A percentile compares a stretch with the other conserved stretches of the same genome.
phyloP scores from a whole-genome alignment of 2,329 filamentous ascomycete genomes.

The Colletotrichum graminicola region DNA sequence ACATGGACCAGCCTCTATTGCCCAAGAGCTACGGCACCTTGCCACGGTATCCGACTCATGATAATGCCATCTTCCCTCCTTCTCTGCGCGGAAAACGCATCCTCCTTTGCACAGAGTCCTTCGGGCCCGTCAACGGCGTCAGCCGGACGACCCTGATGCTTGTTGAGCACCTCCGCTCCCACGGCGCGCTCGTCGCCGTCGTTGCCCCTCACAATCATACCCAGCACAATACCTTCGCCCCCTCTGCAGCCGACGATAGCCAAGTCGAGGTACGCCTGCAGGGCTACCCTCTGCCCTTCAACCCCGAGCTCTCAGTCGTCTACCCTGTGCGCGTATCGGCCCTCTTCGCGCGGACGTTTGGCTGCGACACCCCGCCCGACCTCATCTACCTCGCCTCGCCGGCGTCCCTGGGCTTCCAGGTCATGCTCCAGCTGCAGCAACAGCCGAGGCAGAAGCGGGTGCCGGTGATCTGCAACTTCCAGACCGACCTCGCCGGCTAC shows the following conservation, averaged over 20 bases:
- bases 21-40: constrained; percentile 22
- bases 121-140: constrained; percentile 80
- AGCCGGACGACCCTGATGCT: constrained; percentile 78
- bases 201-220: constrained; percentile 73
- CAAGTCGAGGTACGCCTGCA: constrained; percentile 68
- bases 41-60: constrained; percentile 47
- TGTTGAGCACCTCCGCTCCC: constrained; percentile 73
- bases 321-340: constrained; percentile 76
- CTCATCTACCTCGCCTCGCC: constrained; percentile 78
- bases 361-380: constrained; percentile 64
- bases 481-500: constrained; percentile 78
- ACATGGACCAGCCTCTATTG: constrained; percentile 28
- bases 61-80: constrained; percentile 60
- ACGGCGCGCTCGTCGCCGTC: constrained; percentile 74
- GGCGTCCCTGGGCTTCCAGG: constrained; percentile 77
- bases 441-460: constrained; percentile 66
- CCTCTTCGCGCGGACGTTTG: constrained; percentile 71
- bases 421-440: constrained; percentile 76
- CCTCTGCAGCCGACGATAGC: constrained; percentile 48
- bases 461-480: constrained; percentile 76
- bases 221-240: constrained; percentile 66
- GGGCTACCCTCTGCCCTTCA: constrained; percentile 77
- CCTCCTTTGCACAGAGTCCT: constrained; percentile 77
- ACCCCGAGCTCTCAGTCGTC: constrained; percentile 77
- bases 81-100: constrained; percentile 71